Base-by-base conservation (phyloP, 495 filamentous ascomycete species). In the Aspergillus ellipticus region DNA sequence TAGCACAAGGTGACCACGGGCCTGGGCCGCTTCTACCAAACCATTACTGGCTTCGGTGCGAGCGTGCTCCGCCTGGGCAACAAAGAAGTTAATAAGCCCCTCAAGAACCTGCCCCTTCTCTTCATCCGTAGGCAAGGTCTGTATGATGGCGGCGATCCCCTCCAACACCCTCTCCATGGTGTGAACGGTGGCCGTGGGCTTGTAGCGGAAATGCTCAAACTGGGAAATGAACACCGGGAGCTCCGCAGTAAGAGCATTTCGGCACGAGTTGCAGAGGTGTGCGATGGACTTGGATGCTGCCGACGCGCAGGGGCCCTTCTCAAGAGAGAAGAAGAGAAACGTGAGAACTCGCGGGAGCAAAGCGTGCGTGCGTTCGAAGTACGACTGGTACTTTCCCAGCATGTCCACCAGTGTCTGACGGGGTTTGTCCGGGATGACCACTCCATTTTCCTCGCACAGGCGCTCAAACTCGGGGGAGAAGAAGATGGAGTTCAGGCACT, bases 141-240 rank as follows among this genome's bases (percentile, higher is more conserved):
- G 90, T 33, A 96, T 83, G 52, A 97, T 89, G 13, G 86, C 84
- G 7, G 91, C 84, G 51, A 97, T 93, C 7, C 86, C 90, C 54
- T 89, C 88, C 11, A 96, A 70, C 3, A 97, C 83, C 42, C 81
- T 82, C 59, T 94, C 89, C 74, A 96, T 93, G 0, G 86, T 87
- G 22, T 82, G 72, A 13, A 79, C 78, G 24, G 91, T 89, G 7
- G 88, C 78, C 4, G 79, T 82, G 21, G 78, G 76, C 49, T 80
- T 82, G 26, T 69, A 69, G 33, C 79, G 73, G 58, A 93, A 88
- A 16, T 80, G 68, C 54, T 84, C 77, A 61, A 92, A 92, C 63
- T 94, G 88, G 22, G 83, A 74, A 15, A 98, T 77, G 65, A 98
- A 96, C 0, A 84, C 80, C 13, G 78, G 79, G 13, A 95, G 79